Percentiles rank a stretch among this genome's conserved stretches.
These are phyloP conservation scores for Vigna mungo DNA, from an alignment of 306 rosid genomes.

Conservation along the genomic window DNA sequence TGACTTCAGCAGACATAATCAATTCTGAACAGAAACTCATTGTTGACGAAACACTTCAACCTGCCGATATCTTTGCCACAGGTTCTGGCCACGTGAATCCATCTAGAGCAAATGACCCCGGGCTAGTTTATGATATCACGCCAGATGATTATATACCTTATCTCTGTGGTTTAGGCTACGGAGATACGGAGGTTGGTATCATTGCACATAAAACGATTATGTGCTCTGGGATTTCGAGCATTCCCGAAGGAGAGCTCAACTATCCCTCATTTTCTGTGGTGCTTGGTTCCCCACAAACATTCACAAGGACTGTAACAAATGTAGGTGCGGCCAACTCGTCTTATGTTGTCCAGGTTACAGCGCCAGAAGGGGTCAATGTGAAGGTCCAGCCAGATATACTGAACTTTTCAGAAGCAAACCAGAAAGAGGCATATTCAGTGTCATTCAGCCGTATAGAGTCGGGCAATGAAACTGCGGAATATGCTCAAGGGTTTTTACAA, in stretches of 20 bases:
- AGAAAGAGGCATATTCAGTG: conserved; percentile 60
- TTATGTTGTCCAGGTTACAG: conserved; percentile 47
- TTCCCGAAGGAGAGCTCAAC: conserved; percentile 75
- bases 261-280: conserved; percentile 72
- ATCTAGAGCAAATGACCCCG: conserved; percentile 71
- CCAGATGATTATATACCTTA: conserved; percentile 79
- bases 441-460: conserved; percentile 50
- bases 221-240: conserved; percentile 64
- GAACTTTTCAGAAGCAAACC: conserved; percentile 60
- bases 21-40: conserved; percentile 44
- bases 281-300: conserved; percentile 62
- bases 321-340: conserved; percentile 68
- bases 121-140: conserved; percentile 66
- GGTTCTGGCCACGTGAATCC: conserved; percentile 87
- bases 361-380: conserved; percentile 68
- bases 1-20: conserved; percentile 63
- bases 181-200: conserved; percentile 55
- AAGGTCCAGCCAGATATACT: conserved; percentile 59
- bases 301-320: conserved; percentile 76
- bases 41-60: conserved; percentile 59
- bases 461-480: conserved; percentile 40
- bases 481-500: conserved; percentile 62
- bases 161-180: conserved; percentile 72
- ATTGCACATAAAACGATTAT: conserved; percentile 50
- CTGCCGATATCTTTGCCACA: conserved; percentile 70